These are phyloP conservation scores for Eucommia ulmoides DNA, from an alignment of 257 asterid species.

Conservation along the genomic window DNA sequence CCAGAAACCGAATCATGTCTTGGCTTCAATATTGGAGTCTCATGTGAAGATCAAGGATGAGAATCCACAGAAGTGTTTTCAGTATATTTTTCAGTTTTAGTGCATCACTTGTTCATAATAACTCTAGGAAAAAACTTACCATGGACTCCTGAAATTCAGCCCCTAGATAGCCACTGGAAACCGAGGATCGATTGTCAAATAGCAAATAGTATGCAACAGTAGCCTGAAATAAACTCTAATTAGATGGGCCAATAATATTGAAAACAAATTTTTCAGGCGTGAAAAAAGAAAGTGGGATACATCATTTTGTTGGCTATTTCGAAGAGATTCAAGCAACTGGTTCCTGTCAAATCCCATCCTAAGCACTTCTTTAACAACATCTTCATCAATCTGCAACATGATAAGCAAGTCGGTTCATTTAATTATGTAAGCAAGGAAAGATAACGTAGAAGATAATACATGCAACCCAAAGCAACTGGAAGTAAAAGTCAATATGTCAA, in stretches of 20 bases:
- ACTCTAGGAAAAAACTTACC: background rate
- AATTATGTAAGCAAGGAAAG: constrained; percentile 6
- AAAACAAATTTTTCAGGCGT: too few relatives aligned
- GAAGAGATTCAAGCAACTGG: constrained; percentile 71
- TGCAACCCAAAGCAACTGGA: background rate
- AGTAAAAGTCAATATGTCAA: background rate
- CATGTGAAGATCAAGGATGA: too few relatives aligned
- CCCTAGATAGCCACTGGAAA: background rate
- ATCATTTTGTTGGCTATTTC: constrained; percentile 76
- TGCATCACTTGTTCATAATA: too few relatives aligned
- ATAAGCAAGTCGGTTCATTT: constrained; percentile 10
- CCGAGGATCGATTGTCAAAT: background rate
- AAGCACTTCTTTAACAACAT: constrained; percentile 59
- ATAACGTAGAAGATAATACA: background rate
- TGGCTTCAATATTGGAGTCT: too few relatives aligned
- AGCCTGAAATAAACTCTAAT: background rate
- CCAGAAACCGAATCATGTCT: too few relatives aligned
- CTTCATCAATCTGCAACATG: constrained; percentile 77
- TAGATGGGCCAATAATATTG: background rate
- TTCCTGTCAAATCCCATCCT: constrained; percentile 65
- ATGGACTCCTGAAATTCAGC: background rate
- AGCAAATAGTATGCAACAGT: background rate
- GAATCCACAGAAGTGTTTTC: too few relatives aligned
- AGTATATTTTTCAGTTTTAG: too few relatives aligned
- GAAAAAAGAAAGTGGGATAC: constrained; percentile 41